These are phyloP conservation scores for Choricystis sp. DNA, from an alignment of 139 green algal genomes.

Conservation along the genomic window DNA sequence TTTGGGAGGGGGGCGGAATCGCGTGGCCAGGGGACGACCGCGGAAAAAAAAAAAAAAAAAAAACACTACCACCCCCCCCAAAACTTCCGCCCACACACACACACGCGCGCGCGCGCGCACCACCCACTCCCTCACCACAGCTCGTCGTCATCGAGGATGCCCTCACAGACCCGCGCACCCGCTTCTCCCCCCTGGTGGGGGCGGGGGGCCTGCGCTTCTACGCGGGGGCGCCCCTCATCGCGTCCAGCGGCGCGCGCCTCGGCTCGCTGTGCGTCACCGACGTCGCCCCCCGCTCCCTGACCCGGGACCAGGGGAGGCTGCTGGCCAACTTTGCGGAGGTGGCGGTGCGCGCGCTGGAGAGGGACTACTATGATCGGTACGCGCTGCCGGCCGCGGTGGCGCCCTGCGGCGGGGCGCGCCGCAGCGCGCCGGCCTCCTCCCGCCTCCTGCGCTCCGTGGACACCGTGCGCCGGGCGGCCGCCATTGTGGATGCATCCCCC, in stretches of 20 bases:
- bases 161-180: neutral
- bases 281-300: neutral
- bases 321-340: conserved; percentile 4
- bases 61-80: too few species aligned
- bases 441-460: neutral
- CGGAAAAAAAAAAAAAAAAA: too few species aligned
- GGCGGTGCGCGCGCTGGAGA: neutral
- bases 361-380: neutral
- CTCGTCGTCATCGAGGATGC: neutral
- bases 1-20: too few species aligned
- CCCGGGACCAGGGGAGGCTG: neutral
- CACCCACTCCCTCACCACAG: too few species aligned
- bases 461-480: neutral
- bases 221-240: neutral
- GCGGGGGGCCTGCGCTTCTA: neutral
- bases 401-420: too few species aligned
- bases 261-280: conserved; percentile 1
- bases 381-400: too few species aligned
- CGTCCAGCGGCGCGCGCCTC: neutral
- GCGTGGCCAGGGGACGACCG: too few species aligned
- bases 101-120: too few species aligned
- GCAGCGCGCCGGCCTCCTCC: neutral
- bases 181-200: neutral
- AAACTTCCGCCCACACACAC: too few species aligned
- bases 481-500: neutral